Base-by-base conservation (phyloP, 345 rosid genomes). In the Lumnitzera littorea region DNA sequence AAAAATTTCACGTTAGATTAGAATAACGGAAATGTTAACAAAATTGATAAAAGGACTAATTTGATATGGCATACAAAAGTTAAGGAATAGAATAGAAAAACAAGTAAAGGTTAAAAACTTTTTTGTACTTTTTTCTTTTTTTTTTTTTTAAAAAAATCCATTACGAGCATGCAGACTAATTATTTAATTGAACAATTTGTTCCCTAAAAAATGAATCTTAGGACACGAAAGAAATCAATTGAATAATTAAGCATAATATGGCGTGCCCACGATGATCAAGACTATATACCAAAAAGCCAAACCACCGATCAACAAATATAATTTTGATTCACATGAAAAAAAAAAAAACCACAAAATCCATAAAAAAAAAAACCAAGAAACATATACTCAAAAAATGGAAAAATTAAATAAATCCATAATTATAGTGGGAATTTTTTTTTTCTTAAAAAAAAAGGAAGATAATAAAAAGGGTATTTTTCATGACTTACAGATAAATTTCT, bases 401-500 rank as follows among this genome's bases (percentile, higher is more conserved):
- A 20, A 20, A 20, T 52, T 24, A 16, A 11, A 52, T 52, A 52
- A 16, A 52, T 52, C 23, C 3, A 7, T n/a, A 15, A 56, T 57
- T 6, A 13, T n/a, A 3, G 31, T 27, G 31, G 31, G 31, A 27
- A 2, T 27, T 20, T 20, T 20, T 20, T 20, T 20, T 20, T 20
- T 20, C 20, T 20, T 20, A 20, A 20, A 27, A 27, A 27, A 11
- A 51, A 2, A 2, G 51, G 51, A 50, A n/a, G 24, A 27, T 46
- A 48, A 50, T 53, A 13, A 24, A 59, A 41, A 29, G 49, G 14
- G 31, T 48, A 27, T 27, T 27, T 2, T 27, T 27, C 31, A 11
- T 23, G 51, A 67, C 84, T 84, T 80, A 91, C 98, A 58, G 79
- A 83, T 66, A 82, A 77, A n/a, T 73, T 76, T 47, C 91, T 76